Percentiles rank a stretch among this genome's conserved stretches.
Conservation (phyloP, 768 basidiomycete species). For the Gloeophyllum trabeum region DNA sequence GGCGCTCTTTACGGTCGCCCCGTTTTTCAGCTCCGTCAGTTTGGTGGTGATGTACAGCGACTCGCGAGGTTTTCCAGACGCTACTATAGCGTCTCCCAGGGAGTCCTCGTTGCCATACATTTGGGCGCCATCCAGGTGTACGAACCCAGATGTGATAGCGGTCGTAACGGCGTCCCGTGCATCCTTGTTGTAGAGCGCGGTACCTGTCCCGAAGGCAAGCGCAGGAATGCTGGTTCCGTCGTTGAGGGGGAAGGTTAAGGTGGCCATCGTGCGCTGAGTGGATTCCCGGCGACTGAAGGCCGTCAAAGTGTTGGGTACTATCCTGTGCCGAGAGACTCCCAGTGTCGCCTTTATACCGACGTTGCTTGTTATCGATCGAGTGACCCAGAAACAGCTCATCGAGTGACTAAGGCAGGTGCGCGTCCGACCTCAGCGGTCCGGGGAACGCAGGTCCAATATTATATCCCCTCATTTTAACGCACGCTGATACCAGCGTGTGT, state of each 20-base stretch:
- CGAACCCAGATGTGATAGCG: constrained; percentile 24
- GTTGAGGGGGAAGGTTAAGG: constrained; percentile 20
- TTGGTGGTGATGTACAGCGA: constrained; percentile 35
- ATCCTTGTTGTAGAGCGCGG: constrained; percentile 19
- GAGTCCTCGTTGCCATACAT: constrained; percentile 25
- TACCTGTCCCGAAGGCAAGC: constrained; percentile 28
- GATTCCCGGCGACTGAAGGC: too few relatives aligned
- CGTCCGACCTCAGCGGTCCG: too few relatives aligned
- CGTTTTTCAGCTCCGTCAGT: constrained; percentile 16
- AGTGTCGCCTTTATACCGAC: too few relatives aligned
- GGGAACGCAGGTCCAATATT: too few relatives aligned
- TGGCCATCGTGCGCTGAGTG: constrained; percentile 13
- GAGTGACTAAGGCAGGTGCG: too few relatives aligned
- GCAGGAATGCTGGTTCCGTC: constrained; percentile 24
- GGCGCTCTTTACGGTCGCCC: constrained; percentile 23
- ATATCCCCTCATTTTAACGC: too few relatives aligned
- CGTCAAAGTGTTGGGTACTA: too few relatives aligned
- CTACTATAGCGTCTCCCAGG: constrained; percentile 21
- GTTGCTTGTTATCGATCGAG: too few relatives aligned
- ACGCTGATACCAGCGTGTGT: too few relatives aligned
- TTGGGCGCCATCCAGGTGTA: constrained; percentile 28
- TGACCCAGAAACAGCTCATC: too few relatives aligned
- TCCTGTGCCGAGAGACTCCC: too few relatives aligned
- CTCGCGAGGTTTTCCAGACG: constrained; percentile 22
- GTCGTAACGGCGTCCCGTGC: constrained; percentile 13